Percentiles rank a stretch among this genome's conserved stretches.
Conservation (phyloP, 1,284 basidiomycete genomes). For the Pholiota adiposa region DNA sequence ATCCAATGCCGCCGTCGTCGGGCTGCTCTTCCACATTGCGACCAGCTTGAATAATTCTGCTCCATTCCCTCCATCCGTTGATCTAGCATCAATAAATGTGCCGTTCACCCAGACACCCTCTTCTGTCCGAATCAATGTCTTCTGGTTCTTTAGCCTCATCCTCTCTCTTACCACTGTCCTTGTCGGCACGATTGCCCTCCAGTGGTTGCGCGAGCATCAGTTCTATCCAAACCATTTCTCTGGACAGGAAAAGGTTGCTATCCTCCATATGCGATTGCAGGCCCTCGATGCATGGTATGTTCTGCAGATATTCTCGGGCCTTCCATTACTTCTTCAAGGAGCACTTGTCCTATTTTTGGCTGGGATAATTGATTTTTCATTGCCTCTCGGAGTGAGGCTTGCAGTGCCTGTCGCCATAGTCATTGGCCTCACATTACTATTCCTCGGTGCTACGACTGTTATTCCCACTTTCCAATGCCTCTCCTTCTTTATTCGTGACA, state of each 20-base stretch:
- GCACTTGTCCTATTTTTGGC: constrained; percentile 33
- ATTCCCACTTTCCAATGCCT: neutral
- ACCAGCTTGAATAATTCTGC: neutral
- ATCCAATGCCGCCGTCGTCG: neutral
- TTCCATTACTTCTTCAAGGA: constrained; percentile 33
- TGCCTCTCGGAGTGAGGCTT: neutral
- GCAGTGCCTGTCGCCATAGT: neutral
- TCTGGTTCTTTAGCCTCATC: constrained; percentile 30
- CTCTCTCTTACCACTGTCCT: constrained; percentile 24
- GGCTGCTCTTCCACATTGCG: constrained; percentile 5
- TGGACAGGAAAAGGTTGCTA: constrained; percentile 19
- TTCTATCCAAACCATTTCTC: constrained; percentile 11
- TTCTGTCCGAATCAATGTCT: constrained; percentile 23
- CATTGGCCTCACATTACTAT: neutral
- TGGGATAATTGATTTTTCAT: constrained; percentile 26
- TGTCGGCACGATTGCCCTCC: constrained; percentile 26
- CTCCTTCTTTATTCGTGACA: neutral
- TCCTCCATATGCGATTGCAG: constrained; percentile 26
- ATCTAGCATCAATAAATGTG: neutral
- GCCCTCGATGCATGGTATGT: constrained; percentile 33
- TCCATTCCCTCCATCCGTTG: neutral
- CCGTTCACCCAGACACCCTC: neutral
- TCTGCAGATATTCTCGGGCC: constrained; percentile 26
- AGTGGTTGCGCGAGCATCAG: constrained; percentile 29
- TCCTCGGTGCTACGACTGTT: neutral